Evolutionary conservation across 441 rosid species (phyloP).

Genomic region (Croton setiger): DNA sequence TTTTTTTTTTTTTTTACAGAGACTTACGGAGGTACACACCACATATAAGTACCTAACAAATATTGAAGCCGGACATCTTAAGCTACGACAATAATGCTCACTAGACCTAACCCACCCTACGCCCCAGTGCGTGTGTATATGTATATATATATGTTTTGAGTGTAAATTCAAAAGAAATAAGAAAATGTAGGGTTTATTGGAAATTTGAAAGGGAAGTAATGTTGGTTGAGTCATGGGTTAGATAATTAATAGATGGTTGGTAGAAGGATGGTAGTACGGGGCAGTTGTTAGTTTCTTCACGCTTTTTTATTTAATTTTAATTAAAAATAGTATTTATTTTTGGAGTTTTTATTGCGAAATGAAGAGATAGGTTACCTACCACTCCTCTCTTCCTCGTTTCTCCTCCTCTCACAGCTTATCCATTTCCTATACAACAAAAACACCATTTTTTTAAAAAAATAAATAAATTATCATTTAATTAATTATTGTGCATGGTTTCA

Average conservation of each 20-base stretch:
- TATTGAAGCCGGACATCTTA: too few species aligned
- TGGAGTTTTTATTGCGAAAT: conserved; percentile 17
- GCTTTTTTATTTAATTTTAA: conserved; percentile 14
- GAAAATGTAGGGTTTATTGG: neutral
- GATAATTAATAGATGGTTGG: conserved; percentile 38
- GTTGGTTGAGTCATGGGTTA: conserved; percentile 27
- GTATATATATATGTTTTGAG: too few species aligned
- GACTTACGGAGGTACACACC: too few species aligned
- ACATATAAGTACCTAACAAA: too few species aligned
- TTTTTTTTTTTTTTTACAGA: too few species aligned
- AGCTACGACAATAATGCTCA: too few species aligned
- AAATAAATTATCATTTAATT: neutral
- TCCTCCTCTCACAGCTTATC: conserved; percentile 69
- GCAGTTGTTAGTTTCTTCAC: conserved; percentile 33
- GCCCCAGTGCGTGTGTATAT: too few species aligned
- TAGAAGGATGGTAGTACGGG: conserved; percentile 26
- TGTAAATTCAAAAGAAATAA: neutral
- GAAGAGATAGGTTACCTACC: conserved; percentile 50
- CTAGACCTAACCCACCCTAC: too few species aligned
- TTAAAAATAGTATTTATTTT: neutral
- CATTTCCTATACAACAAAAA: conserved; percentile 25
- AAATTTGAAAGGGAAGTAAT: neutral
- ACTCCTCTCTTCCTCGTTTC: conserved; percentile 30
- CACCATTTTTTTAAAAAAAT: neutral
- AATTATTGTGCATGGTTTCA: too few species aligned